Evolutionary conservation across 2,329 filamentous ascomycete genomes (phyloP), one percentile per base, ranked within the genome.

Genomic region (Pseudogymnoascus sp.): DNA sequence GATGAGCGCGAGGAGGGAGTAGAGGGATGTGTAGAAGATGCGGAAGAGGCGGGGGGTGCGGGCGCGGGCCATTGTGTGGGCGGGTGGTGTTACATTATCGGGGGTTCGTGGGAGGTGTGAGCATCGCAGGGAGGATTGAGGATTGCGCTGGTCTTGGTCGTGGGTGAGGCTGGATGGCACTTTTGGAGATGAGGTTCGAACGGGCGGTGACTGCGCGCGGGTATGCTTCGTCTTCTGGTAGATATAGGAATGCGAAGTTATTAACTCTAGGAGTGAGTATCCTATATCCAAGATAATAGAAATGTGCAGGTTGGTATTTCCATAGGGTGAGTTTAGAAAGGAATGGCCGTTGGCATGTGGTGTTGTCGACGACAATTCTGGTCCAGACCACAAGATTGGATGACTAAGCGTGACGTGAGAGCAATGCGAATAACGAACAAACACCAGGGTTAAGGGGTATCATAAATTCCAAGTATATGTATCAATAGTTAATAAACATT

Each of bases 11-110:
- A 97, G 81, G 69, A 92, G 74, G 64, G 86, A 84, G 75, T 96
- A 97, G 67, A 88, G 81, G 58, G 85, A 85, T 71, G 83, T 87
- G 79, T 96, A 96, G 77, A 92, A 84, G 74, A 96, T 85, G 73
- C 86, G 86, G 74, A 90, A 91, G 71, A 92, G 59, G 42, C 42
- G 25, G 25, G 8, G 42, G 42, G 42, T 48, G 42, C 42, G 42
- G 10, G 42, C 42, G 42, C 42, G 25, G 44, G 27, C 44, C 44
- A 51, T 51, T 29, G 21, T 51, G 44, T 51, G 44, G 44, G 27
- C 5, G 44, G 27, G 44, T 51, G 44, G 42, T 51, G 44, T 29
- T 29, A 29, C 44, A 51, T 51, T 51, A 51, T 51, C n/a, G 25
- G 25, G 44, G 13, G 44, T 9, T 9, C 4, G 44, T 15, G 13